Evolutionary conservation across 2,329 filamentous ascomycete genomes (phyloP), one percentile per base, ranked within the genome.

Genomic region (Beauveria sp.): DNA sequence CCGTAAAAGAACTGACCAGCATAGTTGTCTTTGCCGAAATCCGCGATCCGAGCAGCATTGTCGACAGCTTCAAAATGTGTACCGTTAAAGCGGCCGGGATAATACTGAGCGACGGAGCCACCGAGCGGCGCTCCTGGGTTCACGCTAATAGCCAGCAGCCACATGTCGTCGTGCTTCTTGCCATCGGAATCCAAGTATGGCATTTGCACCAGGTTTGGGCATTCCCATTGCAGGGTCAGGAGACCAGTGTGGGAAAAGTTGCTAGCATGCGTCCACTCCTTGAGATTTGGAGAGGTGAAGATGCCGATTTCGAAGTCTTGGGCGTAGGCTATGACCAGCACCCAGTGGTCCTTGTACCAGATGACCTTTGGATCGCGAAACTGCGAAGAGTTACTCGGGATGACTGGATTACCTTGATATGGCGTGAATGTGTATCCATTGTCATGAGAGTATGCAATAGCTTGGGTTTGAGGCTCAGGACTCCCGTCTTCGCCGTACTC

Each of bases 291-390:
- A 2, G 83, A 86, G 2, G 83, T 85, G 70, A 78, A 88, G 64
- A 88, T 77, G n/a, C 81, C 83, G 50, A 88, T 75, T 10, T 76
- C 72, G 63, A 82, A 85, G 43, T 85, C 83, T 6, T 66, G 63
- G 0, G 71, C 58, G 61, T 82, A 85, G 0, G 84, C 75, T 2
- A 86, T 65, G 0, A 79, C 77, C 78, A 84, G 82, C 44, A 84
- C 80, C 85, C 85, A 88, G 20, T 76, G 72, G 47, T 79, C 68
- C 2, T 77, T 72, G 63, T 86, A 80, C 75, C 83, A 83, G 50
- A 85, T 75, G 2, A 88, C 84, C 66, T 88, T 85, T 1, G 86
- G 85, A 64, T 89, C 86, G 26, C 86, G 81, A 73, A 88, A 88
- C 64, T 85, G 79, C 6, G 71, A 76, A 20, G 80, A 77, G 61